Conservation (phyloP, 2,329 filamentous ascomycete genomes). For the Verticillium klebahnii region DNA sequence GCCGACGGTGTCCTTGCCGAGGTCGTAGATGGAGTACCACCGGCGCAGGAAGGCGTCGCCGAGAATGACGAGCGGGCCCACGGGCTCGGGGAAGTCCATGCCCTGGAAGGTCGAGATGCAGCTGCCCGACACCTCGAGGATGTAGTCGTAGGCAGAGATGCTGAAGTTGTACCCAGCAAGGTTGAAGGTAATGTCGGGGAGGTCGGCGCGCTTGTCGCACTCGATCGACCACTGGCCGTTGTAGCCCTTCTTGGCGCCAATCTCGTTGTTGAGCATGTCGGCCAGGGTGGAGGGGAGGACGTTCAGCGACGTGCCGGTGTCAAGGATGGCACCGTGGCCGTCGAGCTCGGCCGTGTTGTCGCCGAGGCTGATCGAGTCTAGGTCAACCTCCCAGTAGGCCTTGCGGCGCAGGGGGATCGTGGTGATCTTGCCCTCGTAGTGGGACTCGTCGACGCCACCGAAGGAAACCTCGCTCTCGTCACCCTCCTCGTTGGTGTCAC, state of each 20-base stretch:
- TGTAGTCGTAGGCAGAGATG: constrained; percentile 86
- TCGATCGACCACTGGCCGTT: constrained; percentile 96
- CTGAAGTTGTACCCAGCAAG: constrained; percentile 90
- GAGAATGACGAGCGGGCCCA: constrained; percentile 89
- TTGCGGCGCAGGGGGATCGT: constrained; percentile 95
- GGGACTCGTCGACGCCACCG: constrained; percentile 78
- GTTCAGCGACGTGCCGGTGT: constrained; percentile 97
- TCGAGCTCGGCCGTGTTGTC: constrained; percentile 84
- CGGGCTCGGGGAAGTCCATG: constrained; percentile 85
- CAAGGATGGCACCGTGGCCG: constrained; percentile 91
- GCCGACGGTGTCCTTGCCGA: constrained; percentile 83
- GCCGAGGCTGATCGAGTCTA: constrained; percentile 87
- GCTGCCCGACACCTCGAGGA: constrained; percentile 88
- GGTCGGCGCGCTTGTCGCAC: constrained; percentile 73
- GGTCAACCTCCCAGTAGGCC: constrained; percentile 99
- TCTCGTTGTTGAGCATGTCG: constrained; percentile 95
- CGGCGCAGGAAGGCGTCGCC: constrained; percentile 81
- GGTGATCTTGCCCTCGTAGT: constrained; percentile 79
- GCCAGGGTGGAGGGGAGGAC: constrained; percentile 87
- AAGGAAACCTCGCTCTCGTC: constrained; percentile 84
- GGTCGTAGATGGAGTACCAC: constrained; percentile 95
- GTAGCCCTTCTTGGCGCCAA: constrained; percentile 96
- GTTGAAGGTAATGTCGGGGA: constrained; percentile 89
- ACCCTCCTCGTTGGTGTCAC: constrained; percentile 61
- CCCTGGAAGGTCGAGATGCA: constrained; percentile 98